Evolutionary conservation across 2,329 filamentous ascomycete genomes (phyloP).

Genomic region (Rhexocercosporidium sp.): DNA sequence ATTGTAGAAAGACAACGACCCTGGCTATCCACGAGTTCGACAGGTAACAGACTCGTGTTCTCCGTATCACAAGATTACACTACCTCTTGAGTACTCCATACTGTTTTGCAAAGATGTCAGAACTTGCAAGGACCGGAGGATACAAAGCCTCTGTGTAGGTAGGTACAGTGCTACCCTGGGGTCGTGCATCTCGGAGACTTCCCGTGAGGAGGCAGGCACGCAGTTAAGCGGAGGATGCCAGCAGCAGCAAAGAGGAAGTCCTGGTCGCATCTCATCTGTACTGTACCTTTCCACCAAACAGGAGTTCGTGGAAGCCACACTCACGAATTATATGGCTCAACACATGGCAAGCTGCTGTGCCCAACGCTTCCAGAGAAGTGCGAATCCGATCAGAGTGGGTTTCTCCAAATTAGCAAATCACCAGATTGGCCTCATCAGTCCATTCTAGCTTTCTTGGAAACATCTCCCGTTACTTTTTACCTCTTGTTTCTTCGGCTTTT

Average conservation of each 20-base stretch:
- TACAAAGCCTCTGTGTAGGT: slow-evolving; percentile 17
- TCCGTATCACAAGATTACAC: slow-evolving; percentile 25
- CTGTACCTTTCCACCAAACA: background rate
- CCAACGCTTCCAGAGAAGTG: background rate
- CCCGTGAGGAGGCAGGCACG: background rate
- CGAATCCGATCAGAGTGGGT: background rate
- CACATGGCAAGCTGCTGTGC: slow-evolving; percentile 10
- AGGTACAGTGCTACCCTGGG: too few species aligned
- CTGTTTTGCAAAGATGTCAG: too few species aligned
- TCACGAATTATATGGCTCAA: background rate
- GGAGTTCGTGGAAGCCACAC: background rate
- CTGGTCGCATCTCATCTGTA: background rate
- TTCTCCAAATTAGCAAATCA: background rate
- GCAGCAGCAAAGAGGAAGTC: too few species aligned
- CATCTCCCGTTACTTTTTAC: too few species aligned
- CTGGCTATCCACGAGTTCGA: background rate
- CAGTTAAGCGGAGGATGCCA: background rate
- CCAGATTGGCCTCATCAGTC: background rate
- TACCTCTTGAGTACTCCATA: slow-evolving; percentile 7
- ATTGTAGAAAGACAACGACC: background rate
- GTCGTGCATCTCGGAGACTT: slow-evolving; percentile 18
- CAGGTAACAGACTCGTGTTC: slow-evolving; percentile 10
- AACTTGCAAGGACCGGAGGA: slow-evolving; percentile 15
- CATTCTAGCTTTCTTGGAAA: background rate
- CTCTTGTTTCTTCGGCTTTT: too few species aligned